Base-by-base conservation (phyloP, 768 basidiomycete genomes). In the Russula emetica region DNA sequence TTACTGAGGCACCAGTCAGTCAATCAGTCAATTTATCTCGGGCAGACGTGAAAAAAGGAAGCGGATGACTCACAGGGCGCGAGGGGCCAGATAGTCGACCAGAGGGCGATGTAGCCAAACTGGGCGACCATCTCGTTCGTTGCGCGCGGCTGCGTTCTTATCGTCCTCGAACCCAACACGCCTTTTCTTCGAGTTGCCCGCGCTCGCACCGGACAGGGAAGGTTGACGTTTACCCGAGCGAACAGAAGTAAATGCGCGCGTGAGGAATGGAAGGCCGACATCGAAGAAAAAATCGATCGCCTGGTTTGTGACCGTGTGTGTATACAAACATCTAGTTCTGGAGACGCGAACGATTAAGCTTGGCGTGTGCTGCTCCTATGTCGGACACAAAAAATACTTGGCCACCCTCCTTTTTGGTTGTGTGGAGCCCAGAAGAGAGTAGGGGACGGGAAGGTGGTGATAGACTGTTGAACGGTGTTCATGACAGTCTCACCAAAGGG, bases 101-200 rank as follows among this genome's bases (percentile, higher is more conserved):
- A 98, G 24, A 98, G 78, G 9, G 85, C 85, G 34, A 98, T 85
- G 72, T 96, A 94, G 0, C 96, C 95, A 73, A 96, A 97, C 71
- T 95, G 93, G 10, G 90, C 88, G 18, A 91, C 91, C 95, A 99
- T 98, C 77, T 99, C 97, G 70, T 72, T 97, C 96, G 66, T 84
- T 60, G 3, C 71, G 67, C 1, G 79, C 81, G 3, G 78, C 80
- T 30, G 76, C 76, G 70, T 78, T 80, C 69, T 80, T 75, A 73
- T 90, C 85, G 62, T 87, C 85, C 65, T 89, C 87, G 70, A 87
- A 89, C 26, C 82, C 82, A 10, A 90, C 87, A 6, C 85, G 81
- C 72, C 90, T 90, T 77, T 85, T 88, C 70, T 73, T 76, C 60
- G 63, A 70, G 66, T 66, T 72, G 22, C 67, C 67, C 26, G 67